These are phyloP conservation scores for Globisporangium carolinianum DNA, from an alignment of 352 stramenopile genomes.

Conservation along the genomic window DNA sequence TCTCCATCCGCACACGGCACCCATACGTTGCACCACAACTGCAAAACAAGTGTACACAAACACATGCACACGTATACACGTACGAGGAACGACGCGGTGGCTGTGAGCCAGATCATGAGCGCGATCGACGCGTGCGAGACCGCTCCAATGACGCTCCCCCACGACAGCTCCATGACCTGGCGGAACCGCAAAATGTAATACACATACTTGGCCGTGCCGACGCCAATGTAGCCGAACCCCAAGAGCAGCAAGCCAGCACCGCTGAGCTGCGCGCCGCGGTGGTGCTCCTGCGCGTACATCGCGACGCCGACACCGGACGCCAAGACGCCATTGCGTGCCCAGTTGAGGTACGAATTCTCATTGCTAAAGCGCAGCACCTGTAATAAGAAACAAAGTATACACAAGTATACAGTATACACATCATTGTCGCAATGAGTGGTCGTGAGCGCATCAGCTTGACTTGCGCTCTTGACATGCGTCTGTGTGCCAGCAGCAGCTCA, in stretches of 20 bases:
- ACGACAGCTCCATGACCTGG: slow-evolving; percentile 83
- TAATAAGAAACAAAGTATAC: not conserved
- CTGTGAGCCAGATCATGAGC: slow-evolving; percentile 81
- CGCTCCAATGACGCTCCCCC: slow-evolving; percentile 76
- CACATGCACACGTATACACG: not conserved
- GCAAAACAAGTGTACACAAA: too few relatives aligned
- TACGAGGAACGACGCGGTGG: slow-evolving; percentile 81
- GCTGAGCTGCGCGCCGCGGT: slow-evolving; percentile 77
- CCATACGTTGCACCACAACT: not conserved
- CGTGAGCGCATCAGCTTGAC: too few relatives aligned
- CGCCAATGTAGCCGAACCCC: slow-evolving; percentile 84
- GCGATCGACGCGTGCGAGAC: slow-evolving; percentile 77
- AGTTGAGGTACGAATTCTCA: slow-evolving; percentile 87
- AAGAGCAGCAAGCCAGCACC: slow-evolving; percentile 71
- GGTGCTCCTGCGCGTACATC: slow-evolving; percentile 87
- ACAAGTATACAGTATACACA: too few relatives aligned
- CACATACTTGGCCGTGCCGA: slow-evolving; percentile 86
- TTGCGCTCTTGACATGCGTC: not conserved
- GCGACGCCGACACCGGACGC: slow-evolving; percentile 76
- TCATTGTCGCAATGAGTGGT: too few relatives aligned
- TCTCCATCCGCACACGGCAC: not conserved
- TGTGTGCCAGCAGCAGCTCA: not conserved
- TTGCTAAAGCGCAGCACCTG: slow-evolving; percentile 82
- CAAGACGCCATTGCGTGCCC: slow-evolving; percentile 78
- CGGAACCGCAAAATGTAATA: slow-evolving; percentile 87